Evolutionary conservation across 1,284 basidiomycete species (phyloP), one percentile per base, ranked within the genome.

Genomic region (Ustilago shanxiensis): DNA sequence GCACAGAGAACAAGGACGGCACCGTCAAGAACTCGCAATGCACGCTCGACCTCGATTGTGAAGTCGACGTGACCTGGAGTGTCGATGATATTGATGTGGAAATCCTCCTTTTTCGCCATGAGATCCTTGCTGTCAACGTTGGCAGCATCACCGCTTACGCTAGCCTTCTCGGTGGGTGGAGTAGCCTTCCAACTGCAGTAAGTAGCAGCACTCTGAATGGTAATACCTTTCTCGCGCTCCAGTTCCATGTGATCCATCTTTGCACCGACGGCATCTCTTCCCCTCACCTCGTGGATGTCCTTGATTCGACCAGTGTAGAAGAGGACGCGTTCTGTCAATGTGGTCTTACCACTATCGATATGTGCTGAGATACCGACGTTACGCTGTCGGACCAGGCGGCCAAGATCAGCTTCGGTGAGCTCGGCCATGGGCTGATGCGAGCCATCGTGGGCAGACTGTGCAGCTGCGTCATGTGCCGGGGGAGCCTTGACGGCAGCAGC

Each of bases 171-270:
- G 24, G 83, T 83, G 4, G 89, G 88, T 1, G 89, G 88, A 1
- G 87, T 86, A 0, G 94, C 90, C 56, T 92, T 90, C 97, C 97
- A 99, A 87, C 97, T 95, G 84, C 95, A 97, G 87, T 96, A 99
- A 0, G 97, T 99, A 1, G 97, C 97, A 4, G 97, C 96, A 82
- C 93, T 95, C 88, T 99, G 96, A 79, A 99, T 99, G 31, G 97
- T 99, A 84, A 99, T 99, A 54, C 96, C 97, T 88, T 99, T 99
- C 88, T 99, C 97, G 55, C 96, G 90, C 87, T 99, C 97, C 9
- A 99, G 89, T 81, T 99, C 97, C 96, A 99, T 99, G 83, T 92
- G 94, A 88, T 99, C 96, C 97, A 99, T 99, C 89, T 99, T 99
- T 26, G 96, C 97, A 56, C 96, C 97, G 26, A 99, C 95, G 57